These are phyloP conservation scores for Withania somnifera DNA, from an alignment of 305 asterid species.

Conservation along the genomic window DNA sequence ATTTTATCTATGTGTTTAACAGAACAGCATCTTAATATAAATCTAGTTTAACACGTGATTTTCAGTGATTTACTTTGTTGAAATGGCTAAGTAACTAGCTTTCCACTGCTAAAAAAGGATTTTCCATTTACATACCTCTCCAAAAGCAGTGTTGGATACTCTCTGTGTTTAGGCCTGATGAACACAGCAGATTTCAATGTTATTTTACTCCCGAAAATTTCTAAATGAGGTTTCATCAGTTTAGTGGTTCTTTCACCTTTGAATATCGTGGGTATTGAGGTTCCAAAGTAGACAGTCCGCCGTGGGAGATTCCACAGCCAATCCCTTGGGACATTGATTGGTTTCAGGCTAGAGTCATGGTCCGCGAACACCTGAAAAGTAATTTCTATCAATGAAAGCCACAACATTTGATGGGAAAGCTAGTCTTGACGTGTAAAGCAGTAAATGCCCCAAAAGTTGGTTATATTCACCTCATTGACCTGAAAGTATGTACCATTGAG, in stretches of 20 bases:
- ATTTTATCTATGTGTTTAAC: neutral
- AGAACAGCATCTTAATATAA: neutral
- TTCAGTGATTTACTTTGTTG: neutral
- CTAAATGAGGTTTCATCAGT: neutral
- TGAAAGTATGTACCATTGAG: conserved; percentile 95
- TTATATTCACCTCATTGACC: conserved; percentile 71
- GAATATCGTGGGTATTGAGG: conserved; percentile 83
- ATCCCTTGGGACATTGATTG: conserved; percentile 71
- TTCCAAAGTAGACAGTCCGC: conserved; percentile 87
- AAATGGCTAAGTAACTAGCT: neutral
- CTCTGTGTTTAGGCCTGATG: conserved; percentile 60
- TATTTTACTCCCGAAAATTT: neutral
- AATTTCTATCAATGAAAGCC: neutral
- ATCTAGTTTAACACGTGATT: neutral
- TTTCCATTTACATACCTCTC: conserved; percentile 53
- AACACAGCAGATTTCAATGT: conserved; percentile 13
- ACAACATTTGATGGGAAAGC: neutral
- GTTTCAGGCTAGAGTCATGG: conserved; percentile 75
- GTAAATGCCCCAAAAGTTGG: neutral
- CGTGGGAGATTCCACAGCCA: conserved; percentile 88
- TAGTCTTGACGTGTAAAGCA: neutral
- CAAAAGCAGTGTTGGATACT: conserved; percentile 88
- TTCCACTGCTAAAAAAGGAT: neutral
- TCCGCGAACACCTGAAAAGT: conserved; percentile 78
- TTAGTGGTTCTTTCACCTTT: conserved; percentile 46